These are phyloP conservation scores for Sonneratia caseolaris DNA, from an alignment of 345 rosid species.

Conservation along the genomic window DNA sequence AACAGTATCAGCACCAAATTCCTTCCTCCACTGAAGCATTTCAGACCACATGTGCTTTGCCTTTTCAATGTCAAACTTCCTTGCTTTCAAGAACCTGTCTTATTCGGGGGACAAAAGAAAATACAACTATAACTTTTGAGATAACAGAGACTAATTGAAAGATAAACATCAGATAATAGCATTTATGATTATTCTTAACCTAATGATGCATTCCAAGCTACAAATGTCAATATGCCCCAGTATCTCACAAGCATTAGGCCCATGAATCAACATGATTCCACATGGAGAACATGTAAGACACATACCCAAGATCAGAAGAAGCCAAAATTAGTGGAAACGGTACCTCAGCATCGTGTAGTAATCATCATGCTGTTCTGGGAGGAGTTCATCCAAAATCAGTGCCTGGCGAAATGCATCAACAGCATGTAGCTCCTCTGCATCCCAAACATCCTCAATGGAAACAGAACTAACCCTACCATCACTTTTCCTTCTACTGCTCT, in stretches of 20 bases:
- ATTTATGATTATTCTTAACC: background rate
- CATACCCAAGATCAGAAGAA: background rate
- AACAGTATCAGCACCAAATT: constrained; percentile 68
- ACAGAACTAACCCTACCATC: constrained; percentile 93
- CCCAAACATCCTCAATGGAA: constrained; percentile 95
- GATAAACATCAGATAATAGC: background rate
- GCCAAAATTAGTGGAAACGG: background rate
- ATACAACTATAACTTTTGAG: no score
- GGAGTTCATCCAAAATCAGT: constrained; percentile 84
- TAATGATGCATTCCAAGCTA: background rate
- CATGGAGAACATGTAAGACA: background rate
- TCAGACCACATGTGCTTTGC: constrained; percentile 98
- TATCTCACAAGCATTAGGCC: background rate
- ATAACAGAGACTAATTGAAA: background rate
- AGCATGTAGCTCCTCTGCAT: constrained; percentile 69
- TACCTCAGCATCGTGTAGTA: constrained; percentile 95
- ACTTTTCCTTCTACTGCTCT: constrained; percentile 65
- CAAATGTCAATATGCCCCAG: background rate
- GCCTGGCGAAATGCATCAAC: constrained; percentile 88
- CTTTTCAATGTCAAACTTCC: constrained; percentile 83
- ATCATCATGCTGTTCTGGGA: constrained; percentile 66
- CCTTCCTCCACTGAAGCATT: constrained; percentile 94
- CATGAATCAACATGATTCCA: background rate
- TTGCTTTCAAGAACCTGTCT: constrained; percentile 76
- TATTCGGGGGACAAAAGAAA: background rate